Evolutionary conservation across 768 basidiomycete species (phyloP), one percentile per base, ranked within the genome.

Genomic region (Tulasnella calospora): DNA sequence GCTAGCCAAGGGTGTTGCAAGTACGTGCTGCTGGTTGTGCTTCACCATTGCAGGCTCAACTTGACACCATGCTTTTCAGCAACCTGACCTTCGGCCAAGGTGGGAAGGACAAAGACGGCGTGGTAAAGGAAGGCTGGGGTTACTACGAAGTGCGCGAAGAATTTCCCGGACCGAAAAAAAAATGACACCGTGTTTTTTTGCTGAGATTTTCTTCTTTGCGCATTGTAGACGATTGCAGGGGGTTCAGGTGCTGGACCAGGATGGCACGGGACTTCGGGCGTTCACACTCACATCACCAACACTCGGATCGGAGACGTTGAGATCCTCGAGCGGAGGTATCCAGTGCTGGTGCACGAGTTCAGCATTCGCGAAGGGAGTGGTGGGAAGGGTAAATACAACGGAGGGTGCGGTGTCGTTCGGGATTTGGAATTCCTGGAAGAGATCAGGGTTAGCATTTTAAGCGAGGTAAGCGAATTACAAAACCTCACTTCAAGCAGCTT

Each of bases 1-100:
- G 96, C 95, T 0, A 94, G 93, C 82, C 96, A 98, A 83, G 96
- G 96, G 1, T 94, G 94, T 82, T 96, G 94, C 70, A 96, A 96
- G 94, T 94, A 83, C 81, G 90, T 84, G 2, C 6, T 47, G 57
- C 46, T 51, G 51, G 21, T 79, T 76, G 81, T 70, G 17, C 6
- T 40, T 27, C 51, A 51, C 12, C 46, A 36, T 38, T 70, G 15
- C 44, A 30, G 70, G 73, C 27, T 23, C 72, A 21, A 35, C 51
- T 27, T 2, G 74, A 19, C n/a, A 15, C 71, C 3, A 7, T 47
- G 17, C 7, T 70, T 27, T 41, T 71, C 44, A 92, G 92, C 84
- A 97, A 96, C 83, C 85, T 97, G 51, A 96, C 95, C 0, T 97
- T 96, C 82, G 95, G 94, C 4, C 87, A 90, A 0, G 94, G 94